phyloP scores from a whole-genome alignment of 225 moss, liverwort and hornwort genomes.

The Sphagnum contortum region DNA sequence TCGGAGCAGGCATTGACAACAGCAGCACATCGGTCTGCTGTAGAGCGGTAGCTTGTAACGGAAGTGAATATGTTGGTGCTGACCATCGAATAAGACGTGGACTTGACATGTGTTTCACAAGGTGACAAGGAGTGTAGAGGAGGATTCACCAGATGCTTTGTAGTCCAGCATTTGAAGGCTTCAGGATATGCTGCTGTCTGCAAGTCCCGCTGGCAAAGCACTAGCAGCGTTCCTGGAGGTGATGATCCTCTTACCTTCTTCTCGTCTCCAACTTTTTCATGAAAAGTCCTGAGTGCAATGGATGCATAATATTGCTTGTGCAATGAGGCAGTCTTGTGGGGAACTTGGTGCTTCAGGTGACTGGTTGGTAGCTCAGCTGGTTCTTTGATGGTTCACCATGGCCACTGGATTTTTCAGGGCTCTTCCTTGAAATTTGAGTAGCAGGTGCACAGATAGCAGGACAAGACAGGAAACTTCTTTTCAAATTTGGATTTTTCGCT shows the following conservation, averaged over 20 bases:
- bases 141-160: slow-evolving; percentile 59
- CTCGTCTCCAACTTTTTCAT: background rate
- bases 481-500: too few relatives aligned
- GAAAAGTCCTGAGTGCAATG: background rate
- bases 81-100: slow-evolving; percentile 46
- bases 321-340: too few relatives aligned
- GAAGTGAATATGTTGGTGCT: slow-evolving; percentile 43
- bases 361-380: too few relatives aligned
- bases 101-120: slow-evolving; percentile 33
- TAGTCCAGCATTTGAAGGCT: slow-evolving; percentile 39
- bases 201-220: slow-evolving; percentile 57
- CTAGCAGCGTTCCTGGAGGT: slow-evolving; percentile 56
- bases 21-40: slow-evolving; percentile 29
- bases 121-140: slow-evolving; percentile 52
- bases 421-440: too few relatives aligned
- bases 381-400: too few relatives aligned
- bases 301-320: too few relatives aligned
- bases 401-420: too few relatives aligned
- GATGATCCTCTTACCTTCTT: background rate
- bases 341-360: too few relatives aligned
- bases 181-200: slow-evolving; percentile 63
- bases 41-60: slow-evolving; percentile 49
- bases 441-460: too few relatives aligned
- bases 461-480: too few relatives aligned
- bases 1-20: slow-evolving; percentile 18